Evolutionary conservation across 129 eudicot genomes (phyloP), one percentile per base, ranked within the genome.

Genomic region (Flaveria ramosissima): DNA sequence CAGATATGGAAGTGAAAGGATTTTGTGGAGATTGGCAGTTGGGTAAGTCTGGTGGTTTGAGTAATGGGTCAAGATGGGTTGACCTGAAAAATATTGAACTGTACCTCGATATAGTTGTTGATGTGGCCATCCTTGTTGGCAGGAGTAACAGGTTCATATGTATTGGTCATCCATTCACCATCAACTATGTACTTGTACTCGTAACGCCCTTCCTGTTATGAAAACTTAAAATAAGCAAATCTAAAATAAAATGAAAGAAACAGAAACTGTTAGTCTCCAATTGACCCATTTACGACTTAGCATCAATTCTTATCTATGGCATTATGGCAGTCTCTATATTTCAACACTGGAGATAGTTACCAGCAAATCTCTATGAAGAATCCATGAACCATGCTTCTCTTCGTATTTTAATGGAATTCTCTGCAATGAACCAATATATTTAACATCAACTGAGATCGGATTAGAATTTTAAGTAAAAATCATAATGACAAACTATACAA

Each of bases 121-220:
- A 91, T 81, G 69, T 94, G 92, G 50, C 97, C 97, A 77, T 94
- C 99, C 68, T 87, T 83, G 90, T 91, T 91, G 69, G 71, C 83
- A 63, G 59, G 51, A 73, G 96, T 91, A 27, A 89, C 66, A 7
- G 72, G 90, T 76, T 94, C 99, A 70, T 80, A 8, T 43, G 79
- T 57, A 78, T 94, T 94, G 81, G 77, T 67, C 81, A 79, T n/a
- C 99, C 99, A 94, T 77, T 82, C 90, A 9, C 96, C 97, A 82
- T 94, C 97, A 56, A 94, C 85, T 62, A 94, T 73, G 76, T 94
- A 94, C 88, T 94, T 94, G 87, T 94, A 91, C 84, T 94, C 99
- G n/a, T 91, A 91, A 51, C 77, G 69, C 62, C 99, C 99, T 83
- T 89, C 97, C 99, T 94, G 84, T 81, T 17, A 41, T 47, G 3